Evolutionary conservation across 306 rosid genomes (phyloP).

Genomic region (Senna siamea): DNA sequence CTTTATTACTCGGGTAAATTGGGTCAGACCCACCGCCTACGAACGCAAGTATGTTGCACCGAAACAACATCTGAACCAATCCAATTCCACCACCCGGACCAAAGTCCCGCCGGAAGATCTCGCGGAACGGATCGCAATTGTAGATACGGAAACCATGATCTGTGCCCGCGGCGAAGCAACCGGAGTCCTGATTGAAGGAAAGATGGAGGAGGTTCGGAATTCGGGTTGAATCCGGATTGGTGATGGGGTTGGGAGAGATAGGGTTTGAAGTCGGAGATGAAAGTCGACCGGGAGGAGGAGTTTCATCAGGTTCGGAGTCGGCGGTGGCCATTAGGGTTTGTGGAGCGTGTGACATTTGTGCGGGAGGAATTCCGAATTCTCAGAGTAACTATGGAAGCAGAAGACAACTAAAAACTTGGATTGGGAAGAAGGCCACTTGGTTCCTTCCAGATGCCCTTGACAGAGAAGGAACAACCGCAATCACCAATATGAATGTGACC

Average conservation of each 20-base stretch:
- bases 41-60: slow-evolving; percentile 69
- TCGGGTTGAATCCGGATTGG: slow-evolving; percentile 14
- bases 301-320: slow-evolving; percentile 24
- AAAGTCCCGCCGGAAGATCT: slow-evolving; percentile 71
- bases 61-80: slow-evolving; percentile 70
- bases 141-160: slow-evolving; percentile 73
- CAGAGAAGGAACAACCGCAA: not conserved
- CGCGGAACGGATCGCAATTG: slow-evolving; percentile 83
- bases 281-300: not conserved
- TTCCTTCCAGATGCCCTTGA: not conserved
- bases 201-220: slow-evolving; percentile 55
- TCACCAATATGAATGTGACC: too few species aligned
- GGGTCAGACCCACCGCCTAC: slow-evolving; percentile 81
- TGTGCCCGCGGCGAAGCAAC: slow-evolving; percentile 77
- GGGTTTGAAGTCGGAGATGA: slow-evolving; percentile 7
- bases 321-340: slow-evolving; percentile 31
- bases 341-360: slow-evolving; percentile 38
- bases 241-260: slow-evolving; percentile 13
- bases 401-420: not conserved
- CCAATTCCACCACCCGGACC: slow-evolving; percentile 64
- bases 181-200: slow-evolving; percentile 75
- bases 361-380: not conserved
- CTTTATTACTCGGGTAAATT: slow-evolving; percentile 58
- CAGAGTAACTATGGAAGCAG: not conserved
- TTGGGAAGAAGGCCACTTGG: not conserved